phyloP scores from a whole-genome alignment of 768 basidiomycete species.

The Pulveroboletus sp. region DNA sequence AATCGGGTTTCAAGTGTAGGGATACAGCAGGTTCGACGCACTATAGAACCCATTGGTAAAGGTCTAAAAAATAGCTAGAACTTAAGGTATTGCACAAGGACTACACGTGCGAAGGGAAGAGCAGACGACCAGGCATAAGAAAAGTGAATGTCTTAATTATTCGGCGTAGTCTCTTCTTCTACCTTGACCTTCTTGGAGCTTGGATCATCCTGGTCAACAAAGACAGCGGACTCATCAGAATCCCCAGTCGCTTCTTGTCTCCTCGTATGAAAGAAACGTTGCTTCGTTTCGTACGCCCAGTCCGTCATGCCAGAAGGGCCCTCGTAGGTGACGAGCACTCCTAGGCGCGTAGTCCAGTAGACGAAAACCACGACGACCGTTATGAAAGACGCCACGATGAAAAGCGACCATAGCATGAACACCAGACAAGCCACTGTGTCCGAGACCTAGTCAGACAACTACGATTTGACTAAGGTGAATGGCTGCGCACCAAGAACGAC shows the following conservation, averaged over 20 bases:
- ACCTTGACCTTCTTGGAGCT: slow-evolving; percentile 19
- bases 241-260: slow-evolving; percentile 20
- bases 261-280: slow-evolving; percentile 15
- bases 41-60: neutral
- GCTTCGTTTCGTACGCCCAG: slow-evolving; percentile 28
- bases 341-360: slow-evolving; percentile 34
- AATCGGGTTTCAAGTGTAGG: slow-evolving; percentile 5
- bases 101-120: slow-evolving; percentile 1
- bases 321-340: slow-evolving; percentile 31
- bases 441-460: neutral
- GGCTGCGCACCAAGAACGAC: slow-evolving; percentile 22
- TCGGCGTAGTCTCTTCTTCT: slow-evolving; percentile 11
- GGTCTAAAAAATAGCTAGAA: neutral
- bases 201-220: slow-evolving; percentile 18
- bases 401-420: slow-evolving; percentile 28
- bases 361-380: slow-evolving; percentile 28
- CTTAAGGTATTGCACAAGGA: neutral
- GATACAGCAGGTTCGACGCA: slow-evolving; percentile 12
- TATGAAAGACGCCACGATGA: slow-evolving; percentile 32
- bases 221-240: slow-evolving; percentile 23
- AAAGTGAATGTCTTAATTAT: neutral
- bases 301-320: slow-evolving; percentile 30
- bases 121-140: neutral
- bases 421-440: slow-evolving; percentile 32
- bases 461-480: neutral